These are phyloP conservation scores for Ceratobasidium sp. DNA, from an alignment of 1,284 basidiomycete genomes.

Conservation along the genomic window DNA sequence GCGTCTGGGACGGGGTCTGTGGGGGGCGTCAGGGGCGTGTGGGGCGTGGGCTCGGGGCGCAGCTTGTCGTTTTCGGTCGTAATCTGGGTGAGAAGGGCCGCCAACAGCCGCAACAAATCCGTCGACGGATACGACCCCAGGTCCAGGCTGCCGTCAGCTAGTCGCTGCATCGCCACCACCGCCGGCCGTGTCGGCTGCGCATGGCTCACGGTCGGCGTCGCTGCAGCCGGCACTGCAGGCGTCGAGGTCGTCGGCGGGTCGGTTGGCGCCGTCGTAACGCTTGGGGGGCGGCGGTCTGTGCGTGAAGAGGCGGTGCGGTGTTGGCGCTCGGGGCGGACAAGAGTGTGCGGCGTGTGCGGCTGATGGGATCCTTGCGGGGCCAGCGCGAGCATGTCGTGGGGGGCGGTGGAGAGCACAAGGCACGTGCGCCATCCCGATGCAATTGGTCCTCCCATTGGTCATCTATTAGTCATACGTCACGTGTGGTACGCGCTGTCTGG, in stretches of 20 bases:
- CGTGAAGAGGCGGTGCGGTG: conserved; percentile 4
- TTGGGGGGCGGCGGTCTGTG: conserved; percentile 15
- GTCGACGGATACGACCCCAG: conserved; percentile 59
- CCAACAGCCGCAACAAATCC: conserved; percentile 86
- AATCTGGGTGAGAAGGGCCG: conserved; percentile 88
- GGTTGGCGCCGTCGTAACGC: not conserved
- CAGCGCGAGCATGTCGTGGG: conserved; percentile 31
- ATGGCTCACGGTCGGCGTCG: conserved; percentile 16
- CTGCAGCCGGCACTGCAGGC: not conserved
- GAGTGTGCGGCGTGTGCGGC: not conserved
- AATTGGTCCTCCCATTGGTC: not conserved
- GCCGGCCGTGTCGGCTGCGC: conserved; percentile 44
- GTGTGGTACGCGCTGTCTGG: not conserved
- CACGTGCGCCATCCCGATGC: not conserved
- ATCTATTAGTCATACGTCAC: not conserved
- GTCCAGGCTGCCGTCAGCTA: conserved; percentile 50
- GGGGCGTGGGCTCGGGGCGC: conserved; percentile 45
- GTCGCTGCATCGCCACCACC: conserved; percentile 22
- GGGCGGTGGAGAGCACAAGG: conserved; percentile 8
- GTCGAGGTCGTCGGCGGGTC: conserved; percentile 20
- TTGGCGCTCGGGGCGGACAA: not conserved
- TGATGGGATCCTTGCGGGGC: conserved; percentile 9
- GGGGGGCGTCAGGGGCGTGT: conserved; percentile 34
- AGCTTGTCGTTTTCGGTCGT: conserved; percentile 85
- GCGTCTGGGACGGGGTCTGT: conserved; percentile 40